Percentiles rank a stretch among this genome's conserved stretches.
Evolutionary conservation across 257 asterid species (phyloP).

Genomic region (Osmanthus fragrans): DNA sequence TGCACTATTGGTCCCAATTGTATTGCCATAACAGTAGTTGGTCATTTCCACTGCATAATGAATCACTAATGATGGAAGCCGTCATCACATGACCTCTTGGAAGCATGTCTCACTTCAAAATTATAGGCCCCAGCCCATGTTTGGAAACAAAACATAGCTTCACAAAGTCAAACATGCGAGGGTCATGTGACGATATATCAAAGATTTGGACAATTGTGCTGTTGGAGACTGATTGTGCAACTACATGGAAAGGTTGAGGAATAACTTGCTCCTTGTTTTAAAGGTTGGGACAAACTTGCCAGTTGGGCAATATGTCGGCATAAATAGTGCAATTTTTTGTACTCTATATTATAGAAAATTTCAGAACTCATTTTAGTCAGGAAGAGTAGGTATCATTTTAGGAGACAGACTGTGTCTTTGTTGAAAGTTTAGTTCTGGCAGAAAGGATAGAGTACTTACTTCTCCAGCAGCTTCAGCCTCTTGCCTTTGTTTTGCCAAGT

Average conservation of each 20-base stretch:
- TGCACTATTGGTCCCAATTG: neutral
- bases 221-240: neutral
- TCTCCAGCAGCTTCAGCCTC: conserved; percentile 89
- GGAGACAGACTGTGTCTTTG: neutral
- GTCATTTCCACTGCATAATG: neutral
- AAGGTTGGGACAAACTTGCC: neutral
- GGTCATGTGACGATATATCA: neutral
- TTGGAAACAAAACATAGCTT: neutral
- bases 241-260: neutral
- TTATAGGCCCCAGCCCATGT: no score
- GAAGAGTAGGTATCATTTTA: neutral
- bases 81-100: neutral
- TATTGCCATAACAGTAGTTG: neutral
- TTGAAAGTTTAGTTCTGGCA: neutral
- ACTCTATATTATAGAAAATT: neutral
- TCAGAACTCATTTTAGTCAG: neutral
- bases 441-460: conserved; percentile 52
- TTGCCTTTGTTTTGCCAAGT: conserved; percentile 62
- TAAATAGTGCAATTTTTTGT: neutral
- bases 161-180: neutral
- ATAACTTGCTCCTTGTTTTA: neutral
- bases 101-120: neutral
- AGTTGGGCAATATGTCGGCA: neutral
- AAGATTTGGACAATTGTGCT: neutral
- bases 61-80: neutral